Percentiles rank a stretch among this genome's conserved stretches.
phyloP scores from a whole-genome alignment of 2,329 filamentous ascomycete genomes.

The Aureobasidium melanogenum region DNA sequence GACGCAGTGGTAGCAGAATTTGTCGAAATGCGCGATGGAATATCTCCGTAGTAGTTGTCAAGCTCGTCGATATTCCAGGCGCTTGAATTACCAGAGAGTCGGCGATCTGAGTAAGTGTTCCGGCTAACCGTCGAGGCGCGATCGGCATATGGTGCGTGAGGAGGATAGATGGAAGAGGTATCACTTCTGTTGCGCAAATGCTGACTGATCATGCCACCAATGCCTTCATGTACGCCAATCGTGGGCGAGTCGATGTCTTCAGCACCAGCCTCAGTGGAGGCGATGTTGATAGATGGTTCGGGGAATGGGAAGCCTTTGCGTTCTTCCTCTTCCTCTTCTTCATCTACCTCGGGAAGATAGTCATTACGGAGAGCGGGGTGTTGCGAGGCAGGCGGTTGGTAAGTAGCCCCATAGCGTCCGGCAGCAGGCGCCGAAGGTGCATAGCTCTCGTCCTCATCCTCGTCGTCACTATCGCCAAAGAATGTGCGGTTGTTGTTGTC shows the following conservation, averaged over 20 bases:
- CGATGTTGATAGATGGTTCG: background rate
- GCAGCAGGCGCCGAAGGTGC: conserved; percentile 13
- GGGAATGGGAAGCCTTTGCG: conserved; percentile 5
- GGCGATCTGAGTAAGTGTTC: conserved; percentile 11
- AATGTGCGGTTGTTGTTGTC: conserved; percentile 28
- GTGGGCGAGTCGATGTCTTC: conserved; percentile 65
- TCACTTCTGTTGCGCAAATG: conserved; percentile 78
- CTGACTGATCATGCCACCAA: conserved; percentile 44
- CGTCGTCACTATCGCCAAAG: conserved; percentile 31
- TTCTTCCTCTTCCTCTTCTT: conserved; percentile 22
- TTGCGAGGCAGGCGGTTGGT: conserved; percentile 26
- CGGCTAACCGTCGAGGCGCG: conserved; percentile 7
- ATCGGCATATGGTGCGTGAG: conserved; percentile 39
- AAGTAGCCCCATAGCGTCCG: conserved; percentile 23
- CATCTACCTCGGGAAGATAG: conserved; percentile 20
- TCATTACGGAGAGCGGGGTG: conserved; percentile 25
- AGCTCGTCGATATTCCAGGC: conserved; percentile 47
- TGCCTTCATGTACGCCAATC: conserved; percentile 56
- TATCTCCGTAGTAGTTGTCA: conserved; percentile 30
- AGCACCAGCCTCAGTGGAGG: conserved; percentile 13
- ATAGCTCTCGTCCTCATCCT: conserved; percentile 25
- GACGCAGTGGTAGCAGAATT: conserved; percentile 24
- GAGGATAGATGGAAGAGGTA: conserved; percentile 63
- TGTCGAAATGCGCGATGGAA: conserved; percentile 27
- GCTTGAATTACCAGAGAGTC: conserved; percentile 19